Evolutionary conservation across 202 grass and related monocot species (phyloP).

Genomic region (Setaria italica): DNA sequence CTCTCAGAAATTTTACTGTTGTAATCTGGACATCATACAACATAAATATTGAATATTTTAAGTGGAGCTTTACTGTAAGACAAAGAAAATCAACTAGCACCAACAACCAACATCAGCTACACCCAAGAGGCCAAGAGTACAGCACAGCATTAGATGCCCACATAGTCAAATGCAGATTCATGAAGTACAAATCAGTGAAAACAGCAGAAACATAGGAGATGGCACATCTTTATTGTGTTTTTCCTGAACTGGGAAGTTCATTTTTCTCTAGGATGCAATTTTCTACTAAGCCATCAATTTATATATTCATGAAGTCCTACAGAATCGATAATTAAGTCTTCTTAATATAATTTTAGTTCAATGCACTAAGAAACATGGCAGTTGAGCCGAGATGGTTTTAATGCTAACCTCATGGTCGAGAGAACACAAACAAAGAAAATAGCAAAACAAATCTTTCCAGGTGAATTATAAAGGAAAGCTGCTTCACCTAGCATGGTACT

Average conservation of each 20-base stretch:
- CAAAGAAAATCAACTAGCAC: background rate
- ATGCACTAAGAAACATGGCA: conserved; percentile 26
- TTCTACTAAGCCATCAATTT: background rate
- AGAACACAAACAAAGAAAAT: background rate
- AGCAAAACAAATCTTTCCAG: conserved; percentile 4
- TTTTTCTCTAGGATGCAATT: background rate
- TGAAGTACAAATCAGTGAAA: background rate
- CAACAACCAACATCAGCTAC: conserved; percentile 17
- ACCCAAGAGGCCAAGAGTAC: background rate
- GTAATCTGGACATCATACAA: background rate
- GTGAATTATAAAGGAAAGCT: background rate
- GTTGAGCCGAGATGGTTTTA: conserved; percentile 16
- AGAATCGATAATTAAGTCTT: background rate
- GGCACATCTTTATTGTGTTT: background rate
- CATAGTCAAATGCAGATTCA: background rate
- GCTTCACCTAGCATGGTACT: conserved; percentile 13
- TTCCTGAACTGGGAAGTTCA: background rate
- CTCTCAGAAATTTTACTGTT: too few relatives aligned
- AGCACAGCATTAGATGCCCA: background rate
- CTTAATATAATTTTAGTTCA: conserved; percentile 15
- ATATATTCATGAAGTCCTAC: conserved; percentile 16
- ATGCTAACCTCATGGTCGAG: background rate
- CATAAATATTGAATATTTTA: background rate
- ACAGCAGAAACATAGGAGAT: background rate
- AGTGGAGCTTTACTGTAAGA: background rate